Base-by-base conservation (phyloP, 2,329 filamentous ascomycete genomes). In the Alternaria longipes region DNA sequence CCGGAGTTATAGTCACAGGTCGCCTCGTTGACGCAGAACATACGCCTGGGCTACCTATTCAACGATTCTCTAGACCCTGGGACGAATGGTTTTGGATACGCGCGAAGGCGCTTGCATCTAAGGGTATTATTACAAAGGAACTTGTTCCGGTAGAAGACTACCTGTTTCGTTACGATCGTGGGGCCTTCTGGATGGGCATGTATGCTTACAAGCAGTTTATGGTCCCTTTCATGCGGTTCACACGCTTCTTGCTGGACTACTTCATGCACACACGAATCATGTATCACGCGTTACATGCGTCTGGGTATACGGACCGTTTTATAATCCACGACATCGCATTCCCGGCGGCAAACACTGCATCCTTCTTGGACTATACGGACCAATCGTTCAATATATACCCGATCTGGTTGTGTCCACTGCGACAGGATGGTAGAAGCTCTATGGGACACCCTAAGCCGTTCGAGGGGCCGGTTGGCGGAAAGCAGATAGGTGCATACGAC, bases 11-110 rank as follows among this genome's bases (percentile, higher is more conserved):
- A 24, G 88, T 90, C 63, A 81, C 83, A 0, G 90, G 90, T 0
- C 81, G 80, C 5, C 78, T 91, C 8, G 82, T 83, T 1, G 80
- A 89, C 53, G 71, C 79, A 0, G 62, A 83, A 0, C 56, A 73
- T 1, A 65, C 63, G 5, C 42, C 67, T 0, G 63, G 59, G 8
- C 53, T 70, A n/a, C 68, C 67, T 4, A 18, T 79, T 2, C 71
- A 76, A 26, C 69, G 69, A 18, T 90, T 92, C 74, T 85, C 84
- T 2, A 80, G 84, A 2, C 80, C 85, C 0, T 79, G 76, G 32
- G 89, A 93, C 64, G 86, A 88, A 2, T 93, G 90, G 91, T 93
- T 91, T 74, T 93, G 91, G 64, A 79, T 92, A 0, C 90, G 91
- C 65, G 89, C 86, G 5, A 60, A 61, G 47, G 62, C 52, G 2